phyloP scores from a whole-genome alignment of 495 filamentous ascomycete genomes.

The Hypoxylon perforatum region DNA sequence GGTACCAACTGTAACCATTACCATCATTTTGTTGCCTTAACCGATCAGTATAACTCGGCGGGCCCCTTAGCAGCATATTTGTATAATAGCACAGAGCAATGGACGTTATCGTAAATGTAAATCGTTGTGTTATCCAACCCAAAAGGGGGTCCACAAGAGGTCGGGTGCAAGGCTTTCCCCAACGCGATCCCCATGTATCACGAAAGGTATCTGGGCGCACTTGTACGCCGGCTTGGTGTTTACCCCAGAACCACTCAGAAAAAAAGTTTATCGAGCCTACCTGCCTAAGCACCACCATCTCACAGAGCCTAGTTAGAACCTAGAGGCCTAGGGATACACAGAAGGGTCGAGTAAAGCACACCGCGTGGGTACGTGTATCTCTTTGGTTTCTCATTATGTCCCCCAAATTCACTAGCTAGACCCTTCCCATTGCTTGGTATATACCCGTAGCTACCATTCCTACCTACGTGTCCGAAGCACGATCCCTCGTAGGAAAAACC shows the following conservation, averaged over 20 bases:
- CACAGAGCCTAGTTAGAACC: background rate
- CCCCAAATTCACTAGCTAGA: no score
- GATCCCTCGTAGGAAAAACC: no score
- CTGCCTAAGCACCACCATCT: background rate
- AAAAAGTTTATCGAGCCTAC: constrained; percentile 3
- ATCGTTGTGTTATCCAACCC: constrained; percentile 6
- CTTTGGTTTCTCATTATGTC: no score
- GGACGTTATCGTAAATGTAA: background rate
- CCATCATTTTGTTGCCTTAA: no score
- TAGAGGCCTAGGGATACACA: no score
- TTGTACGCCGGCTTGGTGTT: background rate
- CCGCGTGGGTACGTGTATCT: no score
- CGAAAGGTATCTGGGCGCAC: constrained; percentile 5
- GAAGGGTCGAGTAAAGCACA: background rate
- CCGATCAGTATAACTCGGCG: no score
- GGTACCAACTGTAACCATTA: no score
- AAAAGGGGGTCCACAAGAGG: background rate
- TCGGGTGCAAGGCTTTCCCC: background rate
- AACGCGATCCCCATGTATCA: constrained; percentile 12
- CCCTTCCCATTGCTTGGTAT: no score
- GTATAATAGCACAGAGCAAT: constrained; percentile 5
- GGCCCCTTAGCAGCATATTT: no score
- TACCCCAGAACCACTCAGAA: background rate
- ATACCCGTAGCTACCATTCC: background rate
- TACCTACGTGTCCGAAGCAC: no score